Base-by-base conservation (phyloP, 2,329 filamentous ascomycete genomes). In the Sporothrix variecibatus region DNA sequence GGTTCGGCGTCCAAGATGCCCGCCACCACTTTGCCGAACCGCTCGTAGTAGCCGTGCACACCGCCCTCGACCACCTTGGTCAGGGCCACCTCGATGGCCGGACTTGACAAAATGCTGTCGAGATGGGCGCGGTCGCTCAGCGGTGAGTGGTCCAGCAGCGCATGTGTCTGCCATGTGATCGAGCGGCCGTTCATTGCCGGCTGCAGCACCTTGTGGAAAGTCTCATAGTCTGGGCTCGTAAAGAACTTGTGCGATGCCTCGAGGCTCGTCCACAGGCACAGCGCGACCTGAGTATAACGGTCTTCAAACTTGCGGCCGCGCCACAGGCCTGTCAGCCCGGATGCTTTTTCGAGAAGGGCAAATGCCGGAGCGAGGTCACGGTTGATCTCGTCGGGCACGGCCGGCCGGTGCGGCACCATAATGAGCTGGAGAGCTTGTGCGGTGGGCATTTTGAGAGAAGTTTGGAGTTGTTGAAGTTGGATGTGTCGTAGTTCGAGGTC, bases 361-460 rank as follows among this genome's bases (percentile, higher is more conserved):
- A 58, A 58, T 2, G 53, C 53, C 53, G 53, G 53, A 2, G 53
- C 53, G 23, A 58, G 53, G 12, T 58, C 53, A 12, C 53, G 23
- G 53, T 58, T 58, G 53, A 58, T 58, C 53, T 58, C 53, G 53
- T 58, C 53, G 26, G 53, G 53, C 53, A 58, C 53, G 23, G 53
- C 53, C 23, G 53, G 53, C 26, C 53, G 53, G 26, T 58, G 53
- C 53, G 53, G 53, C 53, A 58, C 53, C 7, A 58, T 26, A 12
- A 58, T 58, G 23, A 58, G 53, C 23, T 58, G 53, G 53, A 58
- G 23, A 28, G 53, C 53, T 58, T 58, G 53, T 58, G 53, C 15
- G 26, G 53, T 58, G 9, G 53, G 53, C 53, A 58, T 58, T 23
- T 58, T 58, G 53, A 58, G 53, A 15, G 53, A 3, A 7, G 49